phyloP scores from a whole-genome alignment of 176 grass and related monocot species.

The Oryza punctata region DNA sequence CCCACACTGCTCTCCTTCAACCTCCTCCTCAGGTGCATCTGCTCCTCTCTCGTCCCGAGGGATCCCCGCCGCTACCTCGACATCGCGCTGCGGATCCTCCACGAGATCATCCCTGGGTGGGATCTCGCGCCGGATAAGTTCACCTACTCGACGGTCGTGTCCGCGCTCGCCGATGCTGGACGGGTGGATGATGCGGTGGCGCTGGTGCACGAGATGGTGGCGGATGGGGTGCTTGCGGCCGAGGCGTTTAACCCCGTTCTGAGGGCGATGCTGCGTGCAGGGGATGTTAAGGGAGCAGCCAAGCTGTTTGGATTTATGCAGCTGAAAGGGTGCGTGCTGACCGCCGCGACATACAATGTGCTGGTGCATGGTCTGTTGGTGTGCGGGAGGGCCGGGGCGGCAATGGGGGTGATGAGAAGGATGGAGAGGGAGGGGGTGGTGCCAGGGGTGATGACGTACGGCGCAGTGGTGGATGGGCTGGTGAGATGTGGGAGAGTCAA shows the following conservation, averaged over 20 bases:
- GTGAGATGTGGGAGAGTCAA: constrained; percentile 58
- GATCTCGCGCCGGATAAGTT: constrained; percentile 73
- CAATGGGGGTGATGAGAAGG: constrained; percentile 48
- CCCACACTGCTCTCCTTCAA: constrained; percentile 74
- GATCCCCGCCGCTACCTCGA: constrained; percentile 39
- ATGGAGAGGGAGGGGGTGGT: constrained; percentile 59
- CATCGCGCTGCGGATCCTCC: constrained; percentile 43
- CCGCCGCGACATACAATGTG: constrained; percentile 73
- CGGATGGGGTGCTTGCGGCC: constrained; percentile 53
- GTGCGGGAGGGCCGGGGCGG: constrained; percentile 44
- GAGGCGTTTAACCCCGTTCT: constrained; percentile 86
- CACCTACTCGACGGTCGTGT: constrained; percentile 86
- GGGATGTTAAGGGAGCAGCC: constrained; percentile 56
- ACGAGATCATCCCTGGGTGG: constrained; percentile 49
- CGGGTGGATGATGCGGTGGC: constrained; percentile 62
- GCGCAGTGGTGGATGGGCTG: constrained; percentile 74
- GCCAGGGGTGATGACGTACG: constrained; percentile 65
- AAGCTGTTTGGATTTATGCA: constrained; percentile 81
- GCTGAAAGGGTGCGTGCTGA: constrained; percentile 66
- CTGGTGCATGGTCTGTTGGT: constrained; percentile 73
- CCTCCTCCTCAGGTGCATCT: constrained; percentile 78
- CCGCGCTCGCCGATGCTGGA: constrained; percentile 41
- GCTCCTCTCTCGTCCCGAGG: constrained; percentile 20
- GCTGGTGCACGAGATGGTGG: constrained; percentile 88
- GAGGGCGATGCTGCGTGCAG: constrained; percentile 52